Evolutionary conservation across 768 basidiomycete species (phyloP), one percentile per base, ranked within the genome.

Genomic region (Tylopilus cervinicoccineus): DNA sequence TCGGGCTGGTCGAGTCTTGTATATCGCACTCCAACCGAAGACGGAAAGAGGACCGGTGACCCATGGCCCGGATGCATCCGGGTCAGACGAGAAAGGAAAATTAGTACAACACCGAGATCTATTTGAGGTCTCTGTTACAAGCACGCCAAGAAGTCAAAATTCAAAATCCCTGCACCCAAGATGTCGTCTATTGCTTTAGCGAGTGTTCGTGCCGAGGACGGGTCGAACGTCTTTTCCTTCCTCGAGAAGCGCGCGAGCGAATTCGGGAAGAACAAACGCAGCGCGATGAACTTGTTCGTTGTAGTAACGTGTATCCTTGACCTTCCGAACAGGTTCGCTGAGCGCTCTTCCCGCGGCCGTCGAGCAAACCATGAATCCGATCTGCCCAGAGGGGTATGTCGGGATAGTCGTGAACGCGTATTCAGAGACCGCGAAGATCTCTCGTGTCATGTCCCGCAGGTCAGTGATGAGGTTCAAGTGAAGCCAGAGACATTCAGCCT

Each of bases 301-400:
- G 73, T 93, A 99, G 76, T 98, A 98, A 43, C 75, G 77, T 23
- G 87, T 88, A 52, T 71, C 70, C 32, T 76, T 71, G 27, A 95
- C 81, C 38, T 83, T 73, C 46, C 93, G 81, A 37, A 93, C 57
- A 0, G 94, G 86, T 19, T 75, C 82, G 44, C 74, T 78, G 54
- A 99, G 71, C 63, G 88, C 81, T 43, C 88, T 76, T 23, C 72
- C 75, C 12, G 72, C 68, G 29, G 84, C 85, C 70, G 88, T 93
- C 44, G 93, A 84, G 67, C 87, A 90, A 40, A 97, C 75, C 55
- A 94, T 77, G 72, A 94, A 93, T 20, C 95, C 94, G 60, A 97
- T 99, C 65, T 94, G 93, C 33, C 95, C 95, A n/a, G 88, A 86
- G n/a, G 95, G 95, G 71, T 98, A 99, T 14, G 94, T 95, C 1